These are phyloP conservation scores for Venturia nashicola DNA, from an alignment of 2,329 filamentous ascomycete species.

Conservation along the genomic window DNA sequence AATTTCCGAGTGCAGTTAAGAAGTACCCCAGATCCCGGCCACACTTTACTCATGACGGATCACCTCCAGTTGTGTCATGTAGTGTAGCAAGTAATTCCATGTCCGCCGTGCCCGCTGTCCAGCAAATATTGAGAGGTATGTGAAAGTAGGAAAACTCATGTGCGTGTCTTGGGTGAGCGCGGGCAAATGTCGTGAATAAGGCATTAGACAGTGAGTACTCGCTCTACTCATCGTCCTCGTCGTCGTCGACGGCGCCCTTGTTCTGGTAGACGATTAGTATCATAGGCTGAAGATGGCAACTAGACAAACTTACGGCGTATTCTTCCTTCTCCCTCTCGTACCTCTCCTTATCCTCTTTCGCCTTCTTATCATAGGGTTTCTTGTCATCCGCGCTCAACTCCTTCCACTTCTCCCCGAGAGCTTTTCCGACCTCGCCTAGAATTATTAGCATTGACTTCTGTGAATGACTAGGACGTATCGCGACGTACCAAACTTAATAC, in stretches of 20 bases:
- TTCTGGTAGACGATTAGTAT: not conserved
- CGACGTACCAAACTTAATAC: slow-evolving; percentile 78
- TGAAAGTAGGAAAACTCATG: not conserved
- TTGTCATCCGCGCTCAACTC: slow-evolving; percentile 86
- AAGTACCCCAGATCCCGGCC: not conserved
- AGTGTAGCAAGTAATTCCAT: not conserved
- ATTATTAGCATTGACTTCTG: slow-evolving; percentile 13
- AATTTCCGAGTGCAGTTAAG: not conserved
- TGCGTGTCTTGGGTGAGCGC: not conserved
- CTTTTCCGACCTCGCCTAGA: slow-evolving; percentile 86
- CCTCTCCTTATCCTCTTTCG: slow-evolving; percentile 93
- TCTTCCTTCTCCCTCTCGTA: slow-evolving; percentile 96
- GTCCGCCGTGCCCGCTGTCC: not conserved
- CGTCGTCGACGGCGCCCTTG: slow-evolving; percentile 20
- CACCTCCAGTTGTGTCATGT: not conserved
- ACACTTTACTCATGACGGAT: not conserved
- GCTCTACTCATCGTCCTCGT: slow-evolving; percentile 19
- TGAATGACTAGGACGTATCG: not conserved
- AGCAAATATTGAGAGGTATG: not conserved
- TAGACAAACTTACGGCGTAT: slow-evolving; percentile 47
- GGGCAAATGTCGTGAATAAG: not conserved
- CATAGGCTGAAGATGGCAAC: not conserved
- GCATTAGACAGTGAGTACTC: not conserved
- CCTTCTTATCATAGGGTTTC: slow-evolving; percentile 90
- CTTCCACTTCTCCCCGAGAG: slow-evolving; percentile 99